Percentiles rank a stretch among this genome's conserved stretches.
Evolutionary conservation across 1,284 basidiomycete genomes (phyloP).

Genomic region (Ustilago hordei): DNA sequence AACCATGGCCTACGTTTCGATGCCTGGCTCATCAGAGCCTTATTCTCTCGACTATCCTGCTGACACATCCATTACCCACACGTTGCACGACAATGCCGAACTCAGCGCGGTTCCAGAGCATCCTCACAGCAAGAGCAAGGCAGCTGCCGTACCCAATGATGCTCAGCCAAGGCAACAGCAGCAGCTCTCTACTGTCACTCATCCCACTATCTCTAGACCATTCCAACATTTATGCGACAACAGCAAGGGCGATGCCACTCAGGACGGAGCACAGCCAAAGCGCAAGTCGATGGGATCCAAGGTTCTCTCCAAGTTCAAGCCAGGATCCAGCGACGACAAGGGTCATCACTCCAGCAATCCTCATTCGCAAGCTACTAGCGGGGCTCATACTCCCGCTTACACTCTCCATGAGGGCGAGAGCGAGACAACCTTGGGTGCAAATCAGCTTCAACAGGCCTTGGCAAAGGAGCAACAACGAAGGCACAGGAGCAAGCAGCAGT

Average conservation of each 20-base stretch:
- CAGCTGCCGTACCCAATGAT: background rate
- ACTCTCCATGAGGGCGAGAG: background rate
- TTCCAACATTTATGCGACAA: background rate
- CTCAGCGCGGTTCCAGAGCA: slow-evolving; percentile 29
- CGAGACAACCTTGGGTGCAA: slow-evolving; percentile 5
- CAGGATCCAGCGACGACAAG: slow-evolving; percentile 13
- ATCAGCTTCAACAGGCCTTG: slow-evolving; percentile 26
- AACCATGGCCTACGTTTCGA: slow-evolving; percentile 1
- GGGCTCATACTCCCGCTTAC: slow-evolving; percentile 17
- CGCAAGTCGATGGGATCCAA: slow-evolving; percentile 46
- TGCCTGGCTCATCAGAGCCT: slow-evolving; percentile 37
- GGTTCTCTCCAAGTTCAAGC: slow-evolving; percentile 38
- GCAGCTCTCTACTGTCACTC: slow-evolving; percentile 13
- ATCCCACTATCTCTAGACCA: slow-evolving; percentile 10
- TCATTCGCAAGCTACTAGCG: slow-evolving; percentile 21
- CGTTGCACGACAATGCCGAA: background rate
- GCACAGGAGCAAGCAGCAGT: slow-evolving; percentile 15
- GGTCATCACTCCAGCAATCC: background rate
- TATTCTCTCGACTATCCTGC: slow-evolving; percentile 9
- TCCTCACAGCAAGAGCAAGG: slow-evolving; percentile 18
- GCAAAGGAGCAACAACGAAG: slow-evolving; percentile 24
- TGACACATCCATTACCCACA: background rate
- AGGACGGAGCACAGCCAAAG: slow-evolving; percentile 4
- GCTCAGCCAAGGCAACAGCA: background rate
- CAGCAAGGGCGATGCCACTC: background rate